Conservation (phyloP, 768 basidiomycete genomes). For the Boletus pseudopeckii region DNA sequence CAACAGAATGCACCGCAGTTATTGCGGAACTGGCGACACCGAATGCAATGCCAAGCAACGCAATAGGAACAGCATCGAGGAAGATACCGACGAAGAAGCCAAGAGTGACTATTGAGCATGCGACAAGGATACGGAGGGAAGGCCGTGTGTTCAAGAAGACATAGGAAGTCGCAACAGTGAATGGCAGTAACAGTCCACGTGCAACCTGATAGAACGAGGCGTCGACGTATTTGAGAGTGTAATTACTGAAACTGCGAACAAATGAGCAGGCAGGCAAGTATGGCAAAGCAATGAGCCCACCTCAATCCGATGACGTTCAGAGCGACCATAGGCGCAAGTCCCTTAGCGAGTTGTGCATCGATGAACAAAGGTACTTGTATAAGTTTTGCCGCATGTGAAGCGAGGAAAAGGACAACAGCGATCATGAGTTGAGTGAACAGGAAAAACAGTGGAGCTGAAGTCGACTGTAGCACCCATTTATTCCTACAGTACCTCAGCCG, state of each 20-base stretch:
- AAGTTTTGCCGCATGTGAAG: slow-evolving; percentile 58
- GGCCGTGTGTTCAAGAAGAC: slow-evolving; percentile 73
- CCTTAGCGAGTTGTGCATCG: slow-evolving; percentile 62
- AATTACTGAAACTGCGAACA: slow-evolving; percentile 75
- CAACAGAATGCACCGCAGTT: slow-evolving; percentile 86
- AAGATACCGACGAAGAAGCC: slow-evolving; percentile 93
- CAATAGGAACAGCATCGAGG: slow-evolving; percentile 63
- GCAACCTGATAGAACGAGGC: slow-evolving; percentile 96
- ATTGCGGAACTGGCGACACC: slow-evolving; percentile 85
- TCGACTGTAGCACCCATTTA: slow-evolving; percentile 85
- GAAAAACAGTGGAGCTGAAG: slow-evolving; percentile 81
- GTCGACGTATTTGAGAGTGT: slow-evolving; percentile 89
- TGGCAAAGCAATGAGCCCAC: slow-evolving; percentile 38
- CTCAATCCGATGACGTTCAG: slow-evolving; percentile 83
- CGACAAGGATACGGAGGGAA: slow-evolving; percentile 65
- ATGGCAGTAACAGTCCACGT: slow-evolving; percentile 87
- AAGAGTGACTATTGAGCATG: slow-evolving; percentile 77
- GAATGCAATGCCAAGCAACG: slow-evolving; percentile 65
- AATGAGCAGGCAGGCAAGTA: neutral
- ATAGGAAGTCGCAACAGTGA: slow-evolving; percentile 88
- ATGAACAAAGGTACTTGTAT: slow-evolving; percentile 66
- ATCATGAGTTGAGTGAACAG: slow-evolving; percentile 77
- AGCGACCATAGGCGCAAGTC: slow-evolving; percentile 68
- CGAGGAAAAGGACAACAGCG: slow-evolving; percentile 70
- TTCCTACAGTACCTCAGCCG: slow-evolving; percentile 47